Percentiles rank a stretch among this genome's conserved stretches.
phyloP scores from a whole-genome alignment of 148 eudicot genomes.

The Suaeda aralocaspica region DNA sequence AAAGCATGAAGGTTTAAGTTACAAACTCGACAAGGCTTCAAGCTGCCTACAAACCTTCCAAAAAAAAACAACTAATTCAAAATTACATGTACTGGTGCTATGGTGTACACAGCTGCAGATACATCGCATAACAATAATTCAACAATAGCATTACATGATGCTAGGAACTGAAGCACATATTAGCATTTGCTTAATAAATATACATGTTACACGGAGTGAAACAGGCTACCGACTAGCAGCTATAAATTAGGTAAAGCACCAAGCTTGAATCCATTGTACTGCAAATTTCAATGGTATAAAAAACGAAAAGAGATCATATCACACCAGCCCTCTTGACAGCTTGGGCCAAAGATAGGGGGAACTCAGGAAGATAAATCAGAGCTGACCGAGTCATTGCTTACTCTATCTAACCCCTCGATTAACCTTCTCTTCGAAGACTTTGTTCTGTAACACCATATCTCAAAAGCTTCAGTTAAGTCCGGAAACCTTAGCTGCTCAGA shows the following conservation, averaged over 20 bases:
- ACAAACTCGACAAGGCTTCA: no score
- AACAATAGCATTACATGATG: not conserved
- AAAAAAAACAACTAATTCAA: no score
- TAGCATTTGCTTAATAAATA: not conserved
- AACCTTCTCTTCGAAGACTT: conserved; percentile 81
- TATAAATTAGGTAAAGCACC: conserved; percentile 11
- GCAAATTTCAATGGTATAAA: conserved; percentile 5
- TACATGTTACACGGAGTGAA: not conserved
- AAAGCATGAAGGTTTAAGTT: no score
- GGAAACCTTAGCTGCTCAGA: conserved; percentile 56
- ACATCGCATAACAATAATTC: not conserved
- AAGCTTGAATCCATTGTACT: not conserved
- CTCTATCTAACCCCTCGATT: conserved; percentile 42
- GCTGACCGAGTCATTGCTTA: conserved; percentile 38
- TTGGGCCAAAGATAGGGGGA: not conserved
- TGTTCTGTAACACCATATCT: conserved; percentile 83
- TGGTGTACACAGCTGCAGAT: not conserved
- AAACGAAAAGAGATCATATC: not conserved
- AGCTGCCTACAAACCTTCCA: no score
- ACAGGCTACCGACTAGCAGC: not conserved
- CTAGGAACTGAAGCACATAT: not conserved
- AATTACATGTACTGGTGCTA: no score
- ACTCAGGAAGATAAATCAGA: conserved; percentile 43
- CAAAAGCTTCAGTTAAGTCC: conserved; percentile 84
- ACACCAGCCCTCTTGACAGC: conserved; percentile 3